phyloP scores from a whole-genome alignment of 495 filamentous ascomycete genomes.

The Hyaloscypha hepaticicola region DNA sequence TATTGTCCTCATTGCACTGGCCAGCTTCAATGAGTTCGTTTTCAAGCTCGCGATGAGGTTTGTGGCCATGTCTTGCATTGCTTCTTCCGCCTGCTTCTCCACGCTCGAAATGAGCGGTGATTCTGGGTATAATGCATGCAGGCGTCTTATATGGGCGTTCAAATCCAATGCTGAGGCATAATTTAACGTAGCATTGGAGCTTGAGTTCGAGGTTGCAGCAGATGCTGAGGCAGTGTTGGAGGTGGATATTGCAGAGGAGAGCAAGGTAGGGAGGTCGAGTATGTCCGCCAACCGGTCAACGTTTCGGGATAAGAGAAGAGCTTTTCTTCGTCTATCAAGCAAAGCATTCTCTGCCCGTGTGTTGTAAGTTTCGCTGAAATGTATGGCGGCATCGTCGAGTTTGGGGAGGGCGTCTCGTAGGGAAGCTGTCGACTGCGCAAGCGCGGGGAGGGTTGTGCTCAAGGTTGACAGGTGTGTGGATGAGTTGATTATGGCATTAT shows the following conservation, averaged over 20 bases:
- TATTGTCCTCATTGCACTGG: constrained; percentile 86
- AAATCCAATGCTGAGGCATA: constrained; percentile 91
- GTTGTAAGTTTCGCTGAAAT: constrained; percentile 82
- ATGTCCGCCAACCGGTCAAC: constrained; percentile 89
- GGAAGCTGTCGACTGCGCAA: constrained; percentile 60
- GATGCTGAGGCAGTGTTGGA: constrained; percentile 45
- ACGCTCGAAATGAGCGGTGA: constrained; percentile 74
- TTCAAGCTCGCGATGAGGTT: constrained; percentile 80
- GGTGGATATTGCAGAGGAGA: constrained; percentile 71
- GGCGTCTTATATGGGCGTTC: constrained; percentile 86
- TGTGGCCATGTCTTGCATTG: constrained; percentile 85
- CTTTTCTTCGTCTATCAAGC: constrained; percentile 73
- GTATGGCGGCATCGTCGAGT: constrained; percentile 74
- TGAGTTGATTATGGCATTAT: constrained; percentile 81
- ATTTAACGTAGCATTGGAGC: constrained; percentile 48
- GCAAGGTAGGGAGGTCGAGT: constrained; percentile 83
- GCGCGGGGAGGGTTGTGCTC: constrained; percentile 60
- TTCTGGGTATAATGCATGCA: constrained; percentile 78
- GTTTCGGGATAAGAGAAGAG: constrained; percentile 83
- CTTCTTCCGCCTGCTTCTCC: constrained; percentile 74
- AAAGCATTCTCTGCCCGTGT: constrained; percentile 69
- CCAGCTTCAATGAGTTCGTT: constrained; percentile 77
- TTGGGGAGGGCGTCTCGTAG: constrained; percentile 71
- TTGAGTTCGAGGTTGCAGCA: constrained; percentile 42
- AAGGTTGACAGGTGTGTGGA: constrained; percentile 74